Evolutionary conservation across 768 basidiomycete species (phyloP).

Genomic region (Tulasnella calospora): DNA sequence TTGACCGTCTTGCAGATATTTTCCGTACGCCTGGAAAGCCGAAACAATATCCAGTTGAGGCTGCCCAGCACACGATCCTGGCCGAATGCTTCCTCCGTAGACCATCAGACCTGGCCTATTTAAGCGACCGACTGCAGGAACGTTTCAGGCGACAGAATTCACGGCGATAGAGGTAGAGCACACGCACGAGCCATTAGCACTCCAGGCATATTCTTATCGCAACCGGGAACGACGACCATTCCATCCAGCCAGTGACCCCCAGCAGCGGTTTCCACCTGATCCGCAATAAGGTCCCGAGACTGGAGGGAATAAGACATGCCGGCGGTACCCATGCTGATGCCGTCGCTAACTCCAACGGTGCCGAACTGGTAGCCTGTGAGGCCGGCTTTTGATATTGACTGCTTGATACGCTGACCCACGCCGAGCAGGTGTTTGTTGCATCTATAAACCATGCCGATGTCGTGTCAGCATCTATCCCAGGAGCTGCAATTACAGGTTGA

Average conservation of each 20-base stretch:
- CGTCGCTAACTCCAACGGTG: slow-evolving; percentile 95
- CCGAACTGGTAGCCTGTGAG: slow-evolving; percentile 97
- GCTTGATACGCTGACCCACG: slow-evolving; percentile 81
- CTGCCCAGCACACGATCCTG: slow-evolving; percentile 83
- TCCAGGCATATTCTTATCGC: slow-evolving; percentile 99
- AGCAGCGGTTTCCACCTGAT: slow-evolving; percentile 91
- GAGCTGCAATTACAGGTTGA: slow-evolving; percentile 1
- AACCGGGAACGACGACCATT: slow-evolving; percentile 94
- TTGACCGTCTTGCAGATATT: slow-evolving; percentile 85
- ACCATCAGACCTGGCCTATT: slow-evolving; percentile 98
- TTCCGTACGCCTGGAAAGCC: slow-evolving; percentile 96
- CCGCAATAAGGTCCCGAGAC: slow-evolving; percentile 95
- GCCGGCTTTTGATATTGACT: slow-evolving; percentile 60
- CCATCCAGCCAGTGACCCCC: slow-evolving; percentile 98
- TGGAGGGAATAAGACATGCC: slow-evolving; percentile 97
- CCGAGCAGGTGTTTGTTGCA: slow-evolving; percentile 92
- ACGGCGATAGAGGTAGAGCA: slow-evolving; percentile 17
- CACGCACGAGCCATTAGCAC: slow-evolving; percentile 90
- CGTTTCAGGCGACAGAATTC: background rate
- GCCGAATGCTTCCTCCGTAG: slow-evolving; percentile 91
- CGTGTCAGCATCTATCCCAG: background rate
- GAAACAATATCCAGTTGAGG: slow-evolving; percentile 93
- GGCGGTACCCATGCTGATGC: slow-evolving; percentile 94
- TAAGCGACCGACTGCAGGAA: slow-evolving; percentile 72
- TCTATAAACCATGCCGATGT: slow-evolving; percentile 43